Evolutionary conservation across 768 basidiomycete species (phyloP).

Genomic region (Tulasnella sp.): DNA sequence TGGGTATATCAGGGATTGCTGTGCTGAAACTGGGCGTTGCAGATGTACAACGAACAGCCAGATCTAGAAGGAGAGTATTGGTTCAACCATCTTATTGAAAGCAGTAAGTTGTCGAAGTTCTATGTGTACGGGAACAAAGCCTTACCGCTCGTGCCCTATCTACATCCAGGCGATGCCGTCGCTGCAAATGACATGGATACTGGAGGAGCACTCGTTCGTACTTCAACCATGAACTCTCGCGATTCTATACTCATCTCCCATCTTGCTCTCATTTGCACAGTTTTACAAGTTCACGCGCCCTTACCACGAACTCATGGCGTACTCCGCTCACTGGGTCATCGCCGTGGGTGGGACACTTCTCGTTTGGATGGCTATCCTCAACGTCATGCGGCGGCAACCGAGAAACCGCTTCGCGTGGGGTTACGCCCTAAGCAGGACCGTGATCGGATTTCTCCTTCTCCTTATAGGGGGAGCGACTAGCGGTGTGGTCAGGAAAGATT

Average conservation of each 20-base stretch:
- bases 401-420: background rate
- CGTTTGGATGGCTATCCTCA: background rate
- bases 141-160: background rate
- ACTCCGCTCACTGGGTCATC: slow-evolving; percentile 1
- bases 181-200: slow-evolving; percentile 1
- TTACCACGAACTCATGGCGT: background rate
- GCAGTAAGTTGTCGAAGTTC: background rate
- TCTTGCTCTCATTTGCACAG: background rate
- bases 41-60: background rate
- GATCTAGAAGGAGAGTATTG: background rate
- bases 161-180: background rate
- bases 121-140: background rate
- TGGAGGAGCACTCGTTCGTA: background rate
- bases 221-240: background rate
- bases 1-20: background rate
- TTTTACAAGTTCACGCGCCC: background rate
- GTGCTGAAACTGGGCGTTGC: background rate
- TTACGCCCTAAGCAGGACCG: background rate
- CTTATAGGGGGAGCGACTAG: background rate
- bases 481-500: background rate
- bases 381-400: background rate
- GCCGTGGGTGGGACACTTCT: background rate
- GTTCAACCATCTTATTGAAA: background rate
- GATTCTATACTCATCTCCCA: background rate
- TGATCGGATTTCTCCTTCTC: background rate